phyloP scores from a whole-genome alignment of 352 stramenopile species.

The Pythium insidiosum region DNA sequence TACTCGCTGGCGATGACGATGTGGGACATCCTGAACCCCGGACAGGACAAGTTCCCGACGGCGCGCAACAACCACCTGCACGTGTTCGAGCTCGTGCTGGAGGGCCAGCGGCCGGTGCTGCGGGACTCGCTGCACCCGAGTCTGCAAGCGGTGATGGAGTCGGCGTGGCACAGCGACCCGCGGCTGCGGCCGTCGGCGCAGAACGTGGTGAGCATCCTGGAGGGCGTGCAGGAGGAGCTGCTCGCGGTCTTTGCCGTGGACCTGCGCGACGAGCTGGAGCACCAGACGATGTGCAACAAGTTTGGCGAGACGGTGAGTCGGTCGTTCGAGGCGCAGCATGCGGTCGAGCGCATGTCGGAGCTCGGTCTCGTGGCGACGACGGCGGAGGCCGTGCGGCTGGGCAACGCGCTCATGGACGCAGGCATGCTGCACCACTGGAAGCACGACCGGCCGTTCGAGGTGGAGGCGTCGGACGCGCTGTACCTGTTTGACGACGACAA shows the following conservation, averaged over 20 bases:
- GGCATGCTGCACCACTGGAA: constrained; percentile 23
- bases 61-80: constrained; percentile 39
- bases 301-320: background rate
- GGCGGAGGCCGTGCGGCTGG: constrained; percentile 19
- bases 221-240: constrained; percentile 17
- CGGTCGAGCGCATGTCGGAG: constrained; percentile 10
- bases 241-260: constrained; percentile 12
- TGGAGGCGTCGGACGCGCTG: background rate
- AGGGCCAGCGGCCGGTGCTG: constrained; percentile 26
- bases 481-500: constrained; percentile 21
- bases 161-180: constrained; percentile 16
- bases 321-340: constrained; percentile 11
- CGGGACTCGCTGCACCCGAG: constrained; percentile 1
- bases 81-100: constrained; percentile 32
- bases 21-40: constrained; percentile 65
- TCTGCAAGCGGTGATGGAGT: constrained; percentile 15
- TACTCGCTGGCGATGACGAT: constrained; percentile 73
- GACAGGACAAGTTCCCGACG: constrained; percentile 32
- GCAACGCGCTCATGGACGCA: constrained; percentile 25
- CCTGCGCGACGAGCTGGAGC: no score
- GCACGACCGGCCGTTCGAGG: constrained; percentile 15
- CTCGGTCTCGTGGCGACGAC: constrained; percentile 13
- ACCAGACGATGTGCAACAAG: no score
- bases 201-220: constrained; percentile 16
- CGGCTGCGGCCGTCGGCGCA: constrained; percentile 15